Conservation (phyloP, 768 basidiomycete species). For the Mycena kentingensis region DNA sequence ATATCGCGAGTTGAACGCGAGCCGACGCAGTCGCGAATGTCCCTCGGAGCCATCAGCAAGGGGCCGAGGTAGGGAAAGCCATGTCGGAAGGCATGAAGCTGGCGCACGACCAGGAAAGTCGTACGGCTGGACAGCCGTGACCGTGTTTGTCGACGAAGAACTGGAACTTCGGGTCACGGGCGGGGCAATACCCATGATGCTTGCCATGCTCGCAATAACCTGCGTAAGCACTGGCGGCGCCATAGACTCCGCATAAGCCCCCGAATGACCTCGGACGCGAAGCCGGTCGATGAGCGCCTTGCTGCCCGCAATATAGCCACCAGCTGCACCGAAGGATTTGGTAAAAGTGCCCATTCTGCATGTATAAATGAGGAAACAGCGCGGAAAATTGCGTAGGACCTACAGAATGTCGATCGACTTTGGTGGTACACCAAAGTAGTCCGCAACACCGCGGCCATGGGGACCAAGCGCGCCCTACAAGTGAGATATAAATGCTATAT, state of each 20-base stretch:
- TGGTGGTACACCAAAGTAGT: slow-evolving; percentile 90
- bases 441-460: slow-evolving; percentile 90
- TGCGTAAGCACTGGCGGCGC: slow-evolving; percentile 90
- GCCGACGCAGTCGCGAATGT: slow-evolving; percentile 72
- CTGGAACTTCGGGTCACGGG: slow-evolving; percentile 32
- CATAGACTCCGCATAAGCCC: slow-evolving; percentile 88
- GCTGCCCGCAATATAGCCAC: slow-evolving; percentile 90
- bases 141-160: slow-evolving; percentile 32
- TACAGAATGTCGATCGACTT: slow-evolving; percentile 81
- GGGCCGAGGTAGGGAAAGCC: slow-evolving; percentile 72
- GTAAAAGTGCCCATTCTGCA: slow-evolving; percentile 99
- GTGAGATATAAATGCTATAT: neutral
- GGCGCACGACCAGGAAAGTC: slow-evolving; percentile 71
- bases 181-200: slow-evolving; percentile 85
- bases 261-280: slow-evolving; percentile 77
- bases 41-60: slow-evolving; percentile 90
- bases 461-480: slow-evolving; percentile 82
- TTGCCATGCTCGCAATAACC: slow-evolving; percentile 88
- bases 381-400: too few relatives aligned
- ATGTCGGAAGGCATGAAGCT: slow-evolving; percentile 63
- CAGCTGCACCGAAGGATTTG: slow-evolving; percentile 90
- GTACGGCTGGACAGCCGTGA: slow-evolving; percentile 38
- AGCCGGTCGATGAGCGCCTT: slow-evolving; percentile 80
- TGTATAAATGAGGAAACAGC: too few relatives aligned
- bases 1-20: slow-evolving; percentile 96